Conservation (phyloP, 2,329 filamentous ascomycete genomes). For the Neopestalotiopsis clavispora region DNA sequence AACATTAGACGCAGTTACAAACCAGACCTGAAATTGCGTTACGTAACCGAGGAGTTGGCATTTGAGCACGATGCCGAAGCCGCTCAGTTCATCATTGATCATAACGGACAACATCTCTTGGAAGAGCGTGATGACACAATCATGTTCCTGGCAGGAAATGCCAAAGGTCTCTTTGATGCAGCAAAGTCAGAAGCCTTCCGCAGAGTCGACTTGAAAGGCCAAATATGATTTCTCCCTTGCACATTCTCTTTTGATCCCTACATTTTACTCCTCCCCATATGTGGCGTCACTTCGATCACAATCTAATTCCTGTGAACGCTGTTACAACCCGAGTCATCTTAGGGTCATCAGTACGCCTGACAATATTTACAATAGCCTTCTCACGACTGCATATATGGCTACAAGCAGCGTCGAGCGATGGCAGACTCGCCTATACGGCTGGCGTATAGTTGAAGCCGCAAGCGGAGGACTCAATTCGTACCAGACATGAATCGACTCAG, state of each 20-base stretch:
- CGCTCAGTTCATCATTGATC: slow-evolving; percentile 85
- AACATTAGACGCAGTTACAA: slow-evolving; percentile 75
- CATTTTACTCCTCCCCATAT: not conserved
- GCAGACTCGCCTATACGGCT: not conserved
- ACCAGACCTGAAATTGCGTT: slow-evolving; percentile 84
- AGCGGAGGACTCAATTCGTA: not conserved
- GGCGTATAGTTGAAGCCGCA: not conserved
- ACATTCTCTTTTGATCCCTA: slow-evolving; percentile 25
- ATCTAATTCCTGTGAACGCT: not conserved
- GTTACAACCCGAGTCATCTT: not conserved
- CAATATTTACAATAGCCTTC: not conserved
- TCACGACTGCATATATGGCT: too few relatives aligned
- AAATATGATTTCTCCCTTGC: slow-evolving; percentile 67
- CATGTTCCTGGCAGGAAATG: slow-evolving; percentile 76
- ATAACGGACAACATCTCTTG: slow-evolving; percentile 76
- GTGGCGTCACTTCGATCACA: not conserved
- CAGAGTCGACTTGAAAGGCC: slow-evolving; percentile 95
- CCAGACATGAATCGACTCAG: not conserved
- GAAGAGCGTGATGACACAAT: slow-evolving; percentile 78
- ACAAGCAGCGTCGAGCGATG: not conserved
- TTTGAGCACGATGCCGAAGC: slow-evolving; percentile 94
- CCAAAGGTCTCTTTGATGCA: slow-evolving; percentile 73
- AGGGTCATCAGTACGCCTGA: not conserved
- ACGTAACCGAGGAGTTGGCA: slow-evolving; percentile 92
- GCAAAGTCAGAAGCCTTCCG: slow-evolving; percentile 77